Base-by-base conservation (phyloP, 1,284 basidiomycete species). In the Cryptococcus sp. region DNA sequence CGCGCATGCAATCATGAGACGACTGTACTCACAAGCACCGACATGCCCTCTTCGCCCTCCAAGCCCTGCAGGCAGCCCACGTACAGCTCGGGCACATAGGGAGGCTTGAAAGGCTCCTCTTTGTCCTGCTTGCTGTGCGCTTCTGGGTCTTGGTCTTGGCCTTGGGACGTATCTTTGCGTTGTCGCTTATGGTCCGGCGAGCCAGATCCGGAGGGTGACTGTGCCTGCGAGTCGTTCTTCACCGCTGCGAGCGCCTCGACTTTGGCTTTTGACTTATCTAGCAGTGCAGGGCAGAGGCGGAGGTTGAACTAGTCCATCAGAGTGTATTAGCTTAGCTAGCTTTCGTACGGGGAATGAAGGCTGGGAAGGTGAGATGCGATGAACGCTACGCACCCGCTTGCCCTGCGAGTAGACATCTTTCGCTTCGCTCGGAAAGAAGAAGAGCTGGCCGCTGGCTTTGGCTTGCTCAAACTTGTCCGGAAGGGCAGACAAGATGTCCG, bases 231-330 rank as follows among this genome's bases (percentile, higher is more conserved):
- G 40, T 59, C 53, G 23, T 20, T 53, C 41, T 25, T 47, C 2
- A 62, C 53, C 35, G 66, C 51, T n/a, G 62, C 65, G 16, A 72
- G 61, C 25, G 62, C 62, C 40, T 70, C 68, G 5, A 35, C 47
- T 50, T 76, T 73, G n/a, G 68, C 70, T 61, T 69, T 70, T 15
- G 67, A 55, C 74, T 93, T 94, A 65, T 88, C 83, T 71, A 87
- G 86, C 41, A 94, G 79, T 0, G 90, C 88, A 20, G 90, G 88
- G 70, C 91, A 93, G 20, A 90, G 75, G 58, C 87, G 83, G 57
- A 94, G 84, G 76, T 92, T 84, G 76, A 89, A 93, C 91, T 94
- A 47, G 6, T 45, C 40, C 7, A 8, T 27, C 31, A 4, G 13
- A 27, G 23, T 19, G 16, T 27, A 3, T 5, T 3, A 20, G 22